A percentile compares a stretch with the other conserved stretches of the same genome.
These are phyloP conservation scores for Catenaria anguillulae DNA, from an alignment of 371 early-diverging fungal species.

Conservation along the genomic window DNA sequence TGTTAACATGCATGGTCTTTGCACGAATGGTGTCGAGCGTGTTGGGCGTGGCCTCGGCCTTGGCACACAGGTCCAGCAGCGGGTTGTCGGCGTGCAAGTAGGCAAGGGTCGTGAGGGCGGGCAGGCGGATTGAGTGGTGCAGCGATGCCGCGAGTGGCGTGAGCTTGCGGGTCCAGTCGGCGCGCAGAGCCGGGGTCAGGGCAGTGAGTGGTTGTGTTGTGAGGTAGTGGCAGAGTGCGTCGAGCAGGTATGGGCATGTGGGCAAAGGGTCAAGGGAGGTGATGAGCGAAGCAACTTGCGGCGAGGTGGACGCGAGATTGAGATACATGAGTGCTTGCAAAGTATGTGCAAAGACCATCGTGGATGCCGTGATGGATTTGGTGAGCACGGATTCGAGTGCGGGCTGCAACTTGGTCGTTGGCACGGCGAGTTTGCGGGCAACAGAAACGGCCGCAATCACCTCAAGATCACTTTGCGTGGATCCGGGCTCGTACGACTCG, in stretches of 20 bases:
- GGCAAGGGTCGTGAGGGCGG: not conserved
- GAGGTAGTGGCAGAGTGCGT: not conserved
- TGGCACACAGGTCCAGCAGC: conserved; percentile 34
- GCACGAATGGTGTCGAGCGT: conserved; percentile 55
- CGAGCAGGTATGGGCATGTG: not conserved
- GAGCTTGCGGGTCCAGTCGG: not conserved
- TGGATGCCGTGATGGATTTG: no score
- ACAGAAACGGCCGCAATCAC: not conserved
- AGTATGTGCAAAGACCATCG: no score
- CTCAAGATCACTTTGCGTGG: not conserved
- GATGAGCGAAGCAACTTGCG: no score
- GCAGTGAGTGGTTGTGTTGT: not conserved
- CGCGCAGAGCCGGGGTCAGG: not conserved
- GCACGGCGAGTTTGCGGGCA: not conserved
- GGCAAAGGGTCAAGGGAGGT: not conserved
- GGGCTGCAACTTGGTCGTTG: not conserved
- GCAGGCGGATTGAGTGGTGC: not conserved
- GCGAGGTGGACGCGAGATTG: no score
- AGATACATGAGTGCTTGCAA: no score
- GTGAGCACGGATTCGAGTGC: not conserved
- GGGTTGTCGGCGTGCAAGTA: not conserved
- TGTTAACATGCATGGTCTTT: conserved; percentile 54
- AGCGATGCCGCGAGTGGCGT: not conserved
- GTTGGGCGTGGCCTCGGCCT: conserved; percentile 45
- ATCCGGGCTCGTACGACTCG: not conserved